These are phyloP conservation scores for Fusarium sp. DNA, from an alignment of 2,329 filamentous ascomycete genomes.

Conservation along the genomic window DNA sequence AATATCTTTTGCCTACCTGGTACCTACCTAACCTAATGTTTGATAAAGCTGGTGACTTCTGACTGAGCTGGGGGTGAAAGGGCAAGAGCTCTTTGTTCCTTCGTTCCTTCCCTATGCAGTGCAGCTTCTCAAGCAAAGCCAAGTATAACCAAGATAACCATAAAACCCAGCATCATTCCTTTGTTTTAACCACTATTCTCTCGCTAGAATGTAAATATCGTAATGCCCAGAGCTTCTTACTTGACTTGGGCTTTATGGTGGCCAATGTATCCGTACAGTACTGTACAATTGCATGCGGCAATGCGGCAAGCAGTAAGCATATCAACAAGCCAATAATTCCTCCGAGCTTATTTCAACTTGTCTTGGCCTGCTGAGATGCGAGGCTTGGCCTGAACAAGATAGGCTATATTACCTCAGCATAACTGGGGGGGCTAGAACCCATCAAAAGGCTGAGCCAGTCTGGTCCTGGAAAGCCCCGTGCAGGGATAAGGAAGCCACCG, in stretches of 20 bases:
- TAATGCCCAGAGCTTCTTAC: constrained; percentile 1
- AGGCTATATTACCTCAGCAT: constrained; percentile 31
- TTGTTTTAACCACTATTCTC: neutral
- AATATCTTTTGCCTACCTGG: no score
- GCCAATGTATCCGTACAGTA: constrained; percentile 4
- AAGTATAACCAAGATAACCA: constrained; percentile 19
- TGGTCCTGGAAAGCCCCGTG: constrained; percentile 31
- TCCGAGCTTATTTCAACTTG: constrained; percentile 34
- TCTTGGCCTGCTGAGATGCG: neutral
- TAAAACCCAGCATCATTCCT: constrained; percentile 13
- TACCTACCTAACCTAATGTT: no score
- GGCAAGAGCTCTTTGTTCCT: neutral
- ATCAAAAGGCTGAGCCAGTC: constrained; percentile 26
- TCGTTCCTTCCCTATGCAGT: neutral
- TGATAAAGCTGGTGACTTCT: no score
- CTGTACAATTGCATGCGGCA: constrained; percentile 35
- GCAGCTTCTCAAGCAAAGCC: neutral
- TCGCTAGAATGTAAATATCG: constrained; percentile 21
- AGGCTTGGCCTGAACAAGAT: constrained; percentile 4
- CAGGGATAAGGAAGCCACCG: constrained; percentile 28
- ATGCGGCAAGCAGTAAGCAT: constrained; percentile 40
- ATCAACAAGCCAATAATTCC: constrained; percentile 26
- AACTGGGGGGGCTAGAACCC: constrained; percentile 29
- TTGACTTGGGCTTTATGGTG: neutral
- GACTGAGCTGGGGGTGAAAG: neutral